Conservation (phyloP, 768 basidiomycete species). For the Tulasnella sp. region DNA sequence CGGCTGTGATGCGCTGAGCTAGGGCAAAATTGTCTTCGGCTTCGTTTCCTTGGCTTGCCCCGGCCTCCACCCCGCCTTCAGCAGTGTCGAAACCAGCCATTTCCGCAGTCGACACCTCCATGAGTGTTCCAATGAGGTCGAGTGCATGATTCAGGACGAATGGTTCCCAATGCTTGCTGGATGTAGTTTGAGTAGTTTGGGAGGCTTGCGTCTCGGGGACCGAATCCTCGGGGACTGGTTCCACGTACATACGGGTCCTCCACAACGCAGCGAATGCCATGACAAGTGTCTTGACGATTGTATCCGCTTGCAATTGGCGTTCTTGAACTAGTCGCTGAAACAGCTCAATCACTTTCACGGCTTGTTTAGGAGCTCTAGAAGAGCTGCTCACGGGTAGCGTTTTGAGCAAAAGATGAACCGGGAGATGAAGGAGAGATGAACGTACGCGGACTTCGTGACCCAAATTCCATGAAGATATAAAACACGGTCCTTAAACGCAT, state of each 20-base stretch:
- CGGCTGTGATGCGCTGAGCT: conserved; percentile 79
- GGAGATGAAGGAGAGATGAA: conserved; percentile 27
- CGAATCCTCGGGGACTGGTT: conserved; percentile 5
- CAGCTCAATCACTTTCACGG: conserved; percentile 46
- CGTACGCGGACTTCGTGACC: conserved; percentile 56
- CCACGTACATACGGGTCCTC: conserved; percentile 72
- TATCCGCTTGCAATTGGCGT: conserved; percentile 67
- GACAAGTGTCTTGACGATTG: conserved; percentile 68
- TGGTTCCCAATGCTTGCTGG: conserved; percentile 51
- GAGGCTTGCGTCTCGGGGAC: conserved; percentile 34
- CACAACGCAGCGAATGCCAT: conserved; percentile 78
- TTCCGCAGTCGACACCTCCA: conserved; percentile 62
- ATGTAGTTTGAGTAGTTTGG: conserved; percentile 28
- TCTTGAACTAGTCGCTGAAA: conserved; percentile 61
- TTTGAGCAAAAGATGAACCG: conserved; percentile 30
- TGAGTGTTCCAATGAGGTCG: conserved; percentile 55
- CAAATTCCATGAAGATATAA: conserved; percentile 75
- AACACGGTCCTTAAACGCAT: conserved; percentile 62
- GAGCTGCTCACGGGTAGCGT: conserved; percentile 4
- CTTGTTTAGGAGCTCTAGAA: conserved; percentile 15
- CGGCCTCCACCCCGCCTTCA: neutral
- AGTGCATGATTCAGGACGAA: conserved; percentile 65
- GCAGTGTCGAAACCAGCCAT: conserved; percentile 48
- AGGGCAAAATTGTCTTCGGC: conserved; percentile 50
- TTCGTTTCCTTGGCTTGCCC: conserved; percentile 24